Base-by-base conservation (phyloP, 1,139 yeast genomes). In the Zhuliangozyma parablackwelliae region DNA sequence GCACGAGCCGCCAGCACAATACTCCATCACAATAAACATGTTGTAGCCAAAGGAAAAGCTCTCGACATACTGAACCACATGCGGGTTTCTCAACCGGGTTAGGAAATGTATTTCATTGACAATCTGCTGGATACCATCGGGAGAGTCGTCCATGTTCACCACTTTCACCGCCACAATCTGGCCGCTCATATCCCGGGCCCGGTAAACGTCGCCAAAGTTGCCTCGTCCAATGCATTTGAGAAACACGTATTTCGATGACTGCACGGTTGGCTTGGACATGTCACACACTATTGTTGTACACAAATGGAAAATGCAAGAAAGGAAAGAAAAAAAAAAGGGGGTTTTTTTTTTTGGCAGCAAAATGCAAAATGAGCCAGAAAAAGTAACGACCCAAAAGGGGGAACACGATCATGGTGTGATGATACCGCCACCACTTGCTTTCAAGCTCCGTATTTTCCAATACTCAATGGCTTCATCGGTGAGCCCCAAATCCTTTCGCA, bases 1-100 rank as follows among this genome's bases (percentile, higher is more conserved):
- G 57, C 95, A 85, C 2, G 95, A 85, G 0, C 96, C 95, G 20
- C 95, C 96, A 10, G 90, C 95, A 59, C 97, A 89, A 54, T 75
- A 86, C 55, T 89, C 97, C 96, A 89, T 86, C 5, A 85, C 83
- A 35, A 89, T 85, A 81, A 90, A 88, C 81, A 89, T 77, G 20
- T 78, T 74, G 30, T 77, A 77, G 37, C 76, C 86, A 36, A 69
- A 65, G 9, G 81, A 59, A 51, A 80, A 77, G 0, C 95, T 80
- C 35, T 79, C 80, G 47, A 64, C 69, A 57, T 86, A 85, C 41
- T 57, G 66, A 10, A 90, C 84, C 34, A 88, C 79, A 51, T 74
- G 73, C 0, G 75, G 75, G n/a, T 83, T 77, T 40, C 71, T 69
- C 43, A 88, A 61, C 36, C 78, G 76, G 11, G 88, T 78, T 29